phyloP scores from a whole-genome alignment of 176 grass and related monocot species.

The Dactylis glomerata region DNA sequence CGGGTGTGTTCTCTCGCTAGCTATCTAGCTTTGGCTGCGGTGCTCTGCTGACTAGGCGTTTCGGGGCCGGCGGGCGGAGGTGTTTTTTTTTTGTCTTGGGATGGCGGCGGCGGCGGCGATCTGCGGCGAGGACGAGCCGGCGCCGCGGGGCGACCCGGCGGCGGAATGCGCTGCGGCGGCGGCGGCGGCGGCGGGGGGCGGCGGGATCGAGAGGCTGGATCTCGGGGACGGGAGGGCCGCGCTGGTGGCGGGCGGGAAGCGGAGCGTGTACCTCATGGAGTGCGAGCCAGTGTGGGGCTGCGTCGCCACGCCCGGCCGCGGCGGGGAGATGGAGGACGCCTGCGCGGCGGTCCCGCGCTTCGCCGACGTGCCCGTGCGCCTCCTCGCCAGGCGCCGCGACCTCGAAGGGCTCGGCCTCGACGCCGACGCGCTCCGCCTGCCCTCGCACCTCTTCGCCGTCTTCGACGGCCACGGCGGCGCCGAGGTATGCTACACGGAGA shows the following conservation, averaged over 20 bases:
- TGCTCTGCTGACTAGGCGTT: not conserved
- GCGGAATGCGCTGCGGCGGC: conserved; percentile 24
- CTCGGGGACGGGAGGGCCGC: conserved; percentile 13
- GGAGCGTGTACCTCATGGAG: conserved; percentile 66
- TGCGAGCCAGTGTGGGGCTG: conserved; percentile 65
- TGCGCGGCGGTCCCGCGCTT: conserved; percentile 47
- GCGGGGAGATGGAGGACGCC: conserved; percentile 86
- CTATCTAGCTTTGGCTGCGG: not conserved
- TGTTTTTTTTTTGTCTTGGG: not conserved
- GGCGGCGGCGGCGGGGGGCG: conserved; percentile 14
- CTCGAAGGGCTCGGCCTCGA: conserved; percentile 57
- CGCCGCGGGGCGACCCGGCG: not conserved
- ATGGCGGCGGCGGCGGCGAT: conserved; percentile 31
- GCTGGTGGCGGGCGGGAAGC: conserved; percentile 22
- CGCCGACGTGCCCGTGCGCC: conserved; percentile 59
- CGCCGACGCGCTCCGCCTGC: conserved; percentile 43
- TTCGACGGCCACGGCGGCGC: conserved; percentile 78
- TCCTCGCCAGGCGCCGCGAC: conserved; percentile 46
- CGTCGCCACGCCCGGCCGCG: conserved; percentile 51
- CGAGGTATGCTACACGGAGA: conserved; percentile 30
- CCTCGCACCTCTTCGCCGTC: conserved; percentile 62
- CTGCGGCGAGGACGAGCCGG: conserved; percentile 35
- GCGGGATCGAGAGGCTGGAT: conserved; percentile 38
- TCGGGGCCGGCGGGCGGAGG: not conserved
- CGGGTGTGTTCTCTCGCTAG: not conserved